Base-by-base conservation (phyloP, 257 asterid genomes). In the Haberlea rhodopensis region DNA sequence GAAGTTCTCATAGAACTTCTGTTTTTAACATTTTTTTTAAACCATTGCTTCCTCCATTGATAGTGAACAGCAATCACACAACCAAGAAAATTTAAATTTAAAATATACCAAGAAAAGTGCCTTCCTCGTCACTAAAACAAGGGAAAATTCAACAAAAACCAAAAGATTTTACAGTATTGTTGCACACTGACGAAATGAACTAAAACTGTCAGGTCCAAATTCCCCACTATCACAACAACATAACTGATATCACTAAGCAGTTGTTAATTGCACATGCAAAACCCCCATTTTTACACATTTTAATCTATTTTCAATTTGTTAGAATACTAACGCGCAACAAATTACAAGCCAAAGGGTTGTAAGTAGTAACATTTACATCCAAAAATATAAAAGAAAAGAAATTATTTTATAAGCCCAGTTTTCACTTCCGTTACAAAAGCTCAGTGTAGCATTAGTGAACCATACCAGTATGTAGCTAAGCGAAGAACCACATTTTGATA, bases 401-500 rank as follows among this genome's bases (percentile, higher is more conserved):
- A n/a, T 9, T 9, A 37, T 37, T 13, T 37, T 37, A 34, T 2
- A 16, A 34, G 16, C n/a, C 65, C 55, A 26, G 43, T 48, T 61
- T 29, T n/a, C 31, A 9, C 56, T 34, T 55, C 75, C 56, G 67
- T 68, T 62, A 55, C 8, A 40, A 37, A 67, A 67, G 45, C 27
- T 52, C 51, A 29, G 21, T 34, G 48, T 40, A 43, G 15, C 49
- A 51, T 9, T 18, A 11, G 48, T 18, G 6, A 37, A 37, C 18
- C 48, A 37, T 53, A 46, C 29, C 24, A 3, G 6, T 29, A 65
- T 10, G 68, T 8, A 51, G 72, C 70, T 72, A 69, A 49, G 80
- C 75, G 71, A 91, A 91, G 80, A 91, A 91, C 92, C 95, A 80
- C 87, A 81, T 79, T 80, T 91, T 91, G 87, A 91, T 89, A 82